Conservation (phyloP, 2,329 filamentous ascomycete species). For the Xylaria sp. region DNA sequence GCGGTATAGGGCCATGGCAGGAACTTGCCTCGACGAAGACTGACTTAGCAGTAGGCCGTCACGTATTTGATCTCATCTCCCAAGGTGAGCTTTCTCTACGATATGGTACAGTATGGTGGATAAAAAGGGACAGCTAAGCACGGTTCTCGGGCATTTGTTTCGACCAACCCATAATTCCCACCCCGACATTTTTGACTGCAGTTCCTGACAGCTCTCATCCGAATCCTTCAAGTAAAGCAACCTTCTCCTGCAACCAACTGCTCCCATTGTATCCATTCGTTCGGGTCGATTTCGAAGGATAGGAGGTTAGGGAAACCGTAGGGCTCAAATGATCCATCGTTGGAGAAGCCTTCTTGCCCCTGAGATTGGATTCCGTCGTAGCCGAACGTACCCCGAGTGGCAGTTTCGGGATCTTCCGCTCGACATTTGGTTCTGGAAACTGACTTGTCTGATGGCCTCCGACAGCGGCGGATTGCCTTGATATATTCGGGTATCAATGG, state of each 20-base stretch:
- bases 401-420: not conserved
- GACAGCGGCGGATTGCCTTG: constrained; percentile 26
- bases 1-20: not conserved
- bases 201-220: too few species aligned
- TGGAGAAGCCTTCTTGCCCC: constrained; percentile 1
- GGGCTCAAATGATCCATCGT: constrained; percentile 15
- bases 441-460: constrained; percentile 5
- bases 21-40: not conserved
- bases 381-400: not conserved
- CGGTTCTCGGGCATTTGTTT: too few species aligned
- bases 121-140: too few species aligned
- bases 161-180: too few species aligned
- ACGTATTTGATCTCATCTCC: too few species aligned
- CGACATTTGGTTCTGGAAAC: constrained; percentile 1
- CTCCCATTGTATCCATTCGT: constrained; percentile 37
- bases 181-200: too few species aligned
- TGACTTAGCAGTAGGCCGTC: too few species aligned
- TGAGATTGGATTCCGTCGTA: not conserved
- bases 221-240: constrained; percentile 1
- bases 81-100: too few species aligned
- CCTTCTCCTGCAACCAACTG: constrained; percentile 28
- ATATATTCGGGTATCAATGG: constrained; percentile 27
- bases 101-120: too few species aligned
- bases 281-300: constrained; percentile 34
- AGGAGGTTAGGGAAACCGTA: constrained; percentile 28